Percentiles rank a stretch among this genome's conserved stretches.
These are phyloP conservation scores for Boletus subluridellus DNA, from an alignment of 1,284 basidiomycete genomes.

Conservation along the genomic window DNA sequence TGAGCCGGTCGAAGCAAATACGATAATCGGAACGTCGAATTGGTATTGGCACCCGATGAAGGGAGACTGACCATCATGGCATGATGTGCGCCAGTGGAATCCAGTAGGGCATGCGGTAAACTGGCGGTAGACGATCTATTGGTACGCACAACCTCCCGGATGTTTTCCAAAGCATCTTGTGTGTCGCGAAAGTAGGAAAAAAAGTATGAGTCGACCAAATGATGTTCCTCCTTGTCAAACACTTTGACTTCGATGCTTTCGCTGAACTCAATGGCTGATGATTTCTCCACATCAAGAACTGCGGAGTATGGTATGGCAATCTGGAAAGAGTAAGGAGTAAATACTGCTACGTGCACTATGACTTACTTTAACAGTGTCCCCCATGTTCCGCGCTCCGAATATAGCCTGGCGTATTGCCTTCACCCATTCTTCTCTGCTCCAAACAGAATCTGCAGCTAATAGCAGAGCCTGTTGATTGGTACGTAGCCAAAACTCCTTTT, in stretches of 20 bases:
- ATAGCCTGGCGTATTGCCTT: slow-evolving; percentile 88
- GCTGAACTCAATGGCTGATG: slow-evolving; percentile 87
- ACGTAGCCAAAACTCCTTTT: slow-evolving; percentile 73
- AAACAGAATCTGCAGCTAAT: slow-evolving; percentile 73
- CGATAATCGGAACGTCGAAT: slow-evolving; percentile 55
- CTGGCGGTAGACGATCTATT: slow-evolving; percentile 46
- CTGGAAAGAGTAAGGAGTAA: slow-evolving; percentile 39
- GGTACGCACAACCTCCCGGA: slow-evolving; percentile 67
- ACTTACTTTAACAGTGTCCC: slow-evolving; percentile 85
- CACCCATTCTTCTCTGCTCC: slow-evolving; percentile 89
- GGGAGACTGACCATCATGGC: slow-evolving; percentile 32
- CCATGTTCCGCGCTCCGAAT: slow-evolving; percentile 93
- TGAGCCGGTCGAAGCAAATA: slow-evolving; percentile 64
- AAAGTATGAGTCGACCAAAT: slow-evolving; percentile 85
- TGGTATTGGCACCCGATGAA: slow-evolving; percentile 28
- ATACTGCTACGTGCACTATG: background rate
- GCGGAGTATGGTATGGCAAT: slow-evolving; percentile 92
- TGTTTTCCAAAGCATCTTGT: slow-evolving; percentile 69
- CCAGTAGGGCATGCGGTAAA: slow-evolving; percentile 51
- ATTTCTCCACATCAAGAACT: slow-evolving; percentile 85
- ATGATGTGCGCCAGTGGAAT: slow-evolving; percentile 59
- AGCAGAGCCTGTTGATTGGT: slow-evolving; percentile 76
- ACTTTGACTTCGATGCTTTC: slow-evolving; percentile 93
- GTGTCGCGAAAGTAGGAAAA: slow-evolving; percentile 89
- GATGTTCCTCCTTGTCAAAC: slow-evolving; percentile 75